Base-by-base conservation (phyloP, 2,329 filamentous ascomycete genomes). In the Septoria linicola region DNA sequence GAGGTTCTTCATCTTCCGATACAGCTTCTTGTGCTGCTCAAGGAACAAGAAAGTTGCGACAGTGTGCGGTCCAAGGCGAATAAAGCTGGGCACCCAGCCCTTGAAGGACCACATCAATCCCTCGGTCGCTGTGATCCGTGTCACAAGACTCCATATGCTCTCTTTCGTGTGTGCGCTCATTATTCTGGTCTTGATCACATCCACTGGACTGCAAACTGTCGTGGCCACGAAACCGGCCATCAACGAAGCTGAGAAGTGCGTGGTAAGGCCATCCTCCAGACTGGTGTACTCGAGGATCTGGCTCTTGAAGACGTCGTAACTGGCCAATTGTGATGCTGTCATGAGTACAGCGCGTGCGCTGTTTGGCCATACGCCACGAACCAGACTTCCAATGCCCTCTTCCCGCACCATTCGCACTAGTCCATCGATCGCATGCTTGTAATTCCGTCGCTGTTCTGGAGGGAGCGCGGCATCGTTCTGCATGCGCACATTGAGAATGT, bases 401-500 rank as follows among this genome's bases (percentile, higher is more conserved):
- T 89, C 83, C 49, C 85, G 81, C n/a, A 85, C 80, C 88, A 97
- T 96, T 59, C 89, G 84, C 20, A 87, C 73, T 63, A 97, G 77
- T 21, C 93, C 93, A 67, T 97, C 85, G 41, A 96, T 70, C 2
- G 91, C 93, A 70, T 97, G 81, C 58, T 83, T 85, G 75, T 99
- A 99, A 71, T 95, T 93, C 50, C 92, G 82, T 41, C 89, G 83
- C 65, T 95, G 76, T 4, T 79, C 79, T 1, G 73, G 65, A 0
- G 90, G 87, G 1, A 96, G 81, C 0, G 89, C 83, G 2, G 88
- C 85, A 63, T 87, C 93, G 72, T 95, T 89, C 74, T 99, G 93
- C 93, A 99, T 99, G 60, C 93, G 89, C 42, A 99, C 93, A 72
- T 99, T 99, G 65, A 96, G 79, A 27, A 99, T 90, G 69, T 99